A percentile compares a stretch with the other conserved stretches of the same genome.
Evolutionary conservation across 2,329 filamentous ascomycete species (phyloP).

Genomic region (Nemania diffusa): DNA sequence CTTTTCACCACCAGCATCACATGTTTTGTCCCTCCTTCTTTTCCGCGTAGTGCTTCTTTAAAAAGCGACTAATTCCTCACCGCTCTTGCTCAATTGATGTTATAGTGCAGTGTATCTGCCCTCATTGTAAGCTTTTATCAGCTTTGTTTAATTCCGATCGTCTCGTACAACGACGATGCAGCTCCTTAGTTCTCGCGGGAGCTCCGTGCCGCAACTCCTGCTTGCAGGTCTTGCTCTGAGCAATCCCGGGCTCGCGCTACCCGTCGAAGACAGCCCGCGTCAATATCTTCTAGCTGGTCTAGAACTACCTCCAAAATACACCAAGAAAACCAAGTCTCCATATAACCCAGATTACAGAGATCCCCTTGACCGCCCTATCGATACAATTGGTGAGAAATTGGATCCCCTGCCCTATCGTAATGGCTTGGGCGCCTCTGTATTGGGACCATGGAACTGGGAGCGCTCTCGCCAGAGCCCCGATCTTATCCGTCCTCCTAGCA

Average conservation of each 20-base stretch:
- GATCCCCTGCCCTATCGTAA: constrained; percentile 73
- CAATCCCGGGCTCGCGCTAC: constrained; percentile 43
- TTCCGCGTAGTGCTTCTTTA: constrained; percentile 7
- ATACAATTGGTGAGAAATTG: constrained; percentile 68
- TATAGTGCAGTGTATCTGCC: not conserved
- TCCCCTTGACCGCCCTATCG: constrained; percentile 70
- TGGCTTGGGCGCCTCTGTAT: constrained; percentile 71
- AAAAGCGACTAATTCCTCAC: constrained; percentile 15
- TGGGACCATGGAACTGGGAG: constrained; percentile 75
- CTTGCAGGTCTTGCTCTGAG: constrained; percentile 43
- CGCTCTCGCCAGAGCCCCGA: constrained; percentile 77
- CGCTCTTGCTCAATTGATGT: constrained; percentile 13
- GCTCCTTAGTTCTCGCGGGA: constrained; percentile 20
- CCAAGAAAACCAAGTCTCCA: constrained; percentile 56
- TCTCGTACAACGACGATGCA: constrained; percentile 28
- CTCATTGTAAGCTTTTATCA: not conserved
- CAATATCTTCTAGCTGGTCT: constrained; percentile 64
- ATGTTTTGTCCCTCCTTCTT: not conserved
- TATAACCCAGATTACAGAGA: constrained; percentile 70
- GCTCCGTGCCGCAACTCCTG: constrained; percentile 41
- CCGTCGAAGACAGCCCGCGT: constrained; percentile 62
- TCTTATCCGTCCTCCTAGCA: constrained; percentile 75
- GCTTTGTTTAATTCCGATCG: constrained; percentile 1
- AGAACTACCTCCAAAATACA: constrained; percentile 57
- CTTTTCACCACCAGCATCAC: constrained; percentile 9